phyloP scores from a whole-genome alignment of 1,139 yeast species.

The Scheffersomyces stambukii region DNA sequence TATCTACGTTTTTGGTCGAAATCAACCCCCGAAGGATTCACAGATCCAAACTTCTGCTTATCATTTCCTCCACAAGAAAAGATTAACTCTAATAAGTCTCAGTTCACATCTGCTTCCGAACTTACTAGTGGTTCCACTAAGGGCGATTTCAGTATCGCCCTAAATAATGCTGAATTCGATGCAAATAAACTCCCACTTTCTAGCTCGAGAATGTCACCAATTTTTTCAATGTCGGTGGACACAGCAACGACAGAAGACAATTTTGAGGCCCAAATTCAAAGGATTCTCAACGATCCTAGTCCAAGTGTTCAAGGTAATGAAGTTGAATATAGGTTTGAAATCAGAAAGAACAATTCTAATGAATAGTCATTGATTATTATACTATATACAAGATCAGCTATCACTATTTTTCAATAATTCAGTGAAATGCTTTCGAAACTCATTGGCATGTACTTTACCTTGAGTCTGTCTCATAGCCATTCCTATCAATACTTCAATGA shows the following conservation, averaged over 20 bases:
- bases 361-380: too few relatives aligned
- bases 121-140: conserved; percentile 10
- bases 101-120: conserved; percentile 13
- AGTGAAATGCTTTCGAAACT: conserved; percentile 43
- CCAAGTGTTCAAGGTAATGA: too few relatives aligned
- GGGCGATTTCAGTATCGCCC: conserved; percentile 11
- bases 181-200: too few relatives aligned
- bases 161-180: conserved; percentile 10
- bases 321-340: too few relatives aligned
- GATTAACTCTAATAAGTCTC: conserved; percentile 12
- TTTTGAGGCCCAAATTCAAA: too few relatives aligned
- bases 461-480: conserved; percentile 75
- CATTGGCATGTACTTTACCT: conserved; percentile 57
- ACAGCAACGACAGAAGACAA: too few relatives aligned
- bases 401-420: conserved; percentile 16
- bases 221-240: too few relatives aligned
- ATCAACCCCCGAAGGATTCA: conserved; percentile 3
- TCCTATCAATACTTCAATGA: conserved; percentile 76
- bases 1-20: conserved; percentile 10
- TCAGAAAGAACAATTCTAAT: too few relatives aligned
- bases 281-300: too few relatives aligned
- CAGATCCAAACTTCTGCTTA: conserved; percentile 5
- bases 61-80: conserved; percentile 4
- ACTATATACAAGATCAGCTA: conserved; percentile 1
- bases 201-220: too few relatives aligned